These are phyloP conservation scores for Chalciporus sphaerocephalus DNA, from an alignment of 768 basidiomycete species.

Conservation along the genomic window DNA sequence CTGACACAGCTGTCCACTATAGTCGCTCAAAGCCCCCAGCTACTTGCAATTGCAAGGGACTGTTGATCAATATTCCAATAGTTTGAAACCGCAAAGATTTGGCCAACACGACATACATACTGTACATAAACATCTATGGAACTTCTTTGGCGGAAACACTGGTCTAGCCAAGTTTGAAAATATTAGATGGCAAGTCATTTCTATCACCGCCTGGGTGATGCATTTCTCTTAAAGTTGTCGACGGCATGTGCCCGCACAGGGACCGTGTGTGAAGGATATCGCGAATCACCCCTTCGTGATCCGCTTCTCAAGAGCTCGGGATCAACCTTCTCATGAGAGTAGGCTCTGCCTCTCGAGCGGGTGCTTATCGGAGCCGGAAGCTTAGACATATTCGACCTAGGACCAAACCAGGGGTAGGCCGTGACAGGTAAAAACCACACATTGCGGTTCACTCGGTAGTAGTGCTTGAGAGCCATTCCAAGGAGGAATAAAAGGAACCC, in stretches of 20 bases:
- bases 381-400: conserved; percentile 33
- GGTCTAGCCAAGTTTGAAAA: conserved; percentile 12
- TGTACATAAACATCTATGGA: conserved; percentile 11
- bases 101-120: conserved; percentile 7
- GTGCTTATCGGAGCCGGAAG: conserved; percentile 41
- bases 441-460: conserved; percentile 38
- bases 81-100: too few relatives aligned
- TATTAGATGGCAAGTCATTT: conserved; percentile 8
- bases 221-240: conserved; percentile 39
- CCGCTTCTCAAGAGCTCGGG: conserved; percentile 19
- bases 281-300: conserved; percentile 20
- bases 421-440: conserved; percentile 75
- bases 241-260: conserved; percentile 27
- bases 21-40: too few relatives aligned
- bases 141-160: conserved; percentile 4
- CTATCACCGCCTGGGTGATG: conserved; percentile 44
- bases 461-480: conserved; percentile 40
- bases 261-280: conserved; percentile 18
- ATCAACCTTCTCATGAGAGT: conserved; percentile 26
- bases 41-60: background rate
- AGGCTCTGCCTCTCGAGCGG: conserved; percentile 34
- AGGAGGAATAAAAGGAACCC: conserved; percentile 46
- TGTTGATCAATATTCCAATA: too few relatives aligned
- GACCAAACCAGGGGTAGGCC: conserved; percentile 67
- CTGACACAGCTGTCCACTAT: too few relatives aligned